These are phyloP conservation scores for Paramecium octaurelia DNA, from an alignment of 73 alveolate genomes.

Conservation along the genomic window DNA sequence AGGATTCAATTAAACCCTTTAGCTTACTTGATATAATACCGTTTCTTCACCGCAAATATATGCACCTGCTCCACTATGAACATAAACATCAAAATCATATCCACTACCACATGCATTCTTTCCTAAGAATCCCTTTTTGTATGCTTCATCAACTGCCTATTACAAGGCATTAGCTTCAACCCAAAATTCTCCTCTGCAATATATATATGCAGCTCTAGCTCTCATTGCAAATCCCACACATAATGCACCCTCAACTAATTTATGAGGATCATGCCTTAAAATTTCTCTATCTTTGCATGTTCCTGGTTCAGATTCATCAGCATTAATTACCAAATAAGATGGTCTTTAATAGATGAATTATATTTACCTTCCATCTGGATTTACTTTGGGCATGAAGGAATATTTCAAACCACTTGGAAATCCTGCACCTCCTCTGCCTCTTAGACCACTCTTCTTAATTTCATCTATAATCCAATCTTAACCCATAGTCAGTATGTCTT, in stretches of 20 bases:
- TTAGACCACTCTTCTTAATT: slow-evolving; percentile 82
- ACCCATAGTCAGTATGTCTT: slow-evolving; percentile 83
- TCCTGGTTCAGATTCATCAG: slow-evolving; percentile 86
- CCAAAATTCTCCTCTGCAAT: slow-evolving; percentile 80
- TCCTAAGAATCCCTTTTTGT: slow-evolving; percentile 70
- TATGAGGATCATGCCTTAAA: slow-evolving; percentile 74
- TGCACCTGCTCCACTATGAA: slow-evolving; percentile 90
- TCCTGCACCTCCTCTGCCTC: slow-evolving; percentile 96
- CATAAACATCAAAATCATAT: slow-evolving; percentile 68
- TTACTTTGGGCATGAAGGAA: slow-evolving; percentile 88
- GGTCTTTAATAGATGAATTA: slow-evolving; percentile 43
- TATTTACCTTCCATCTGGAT: slow-evolving; percentile 84
- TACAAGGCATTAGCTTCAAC: slow-evolving; percentile 71
- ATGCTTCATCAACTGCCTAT: slow-evolving; percentile 77
- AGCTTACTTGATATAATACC: slow-evolving; percentile 76
- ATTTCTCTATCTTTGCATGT: slow-evolving; percentile 82
- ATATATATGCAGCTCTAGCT: slow-evolving; percentile 79
- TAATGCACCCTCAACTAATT: slow-evolving; percentile 75
- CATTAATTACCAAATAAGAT: slow-evolving; percentile 71
- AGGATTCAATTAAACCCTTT: slow-evolving; percentile 86
- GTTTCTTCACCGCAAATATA: slow-evolving; percentile 92
- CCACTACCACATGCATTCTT: slow-evolving; percentile 82
- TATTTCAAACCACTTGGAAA: slow-evolving; percentile 88
- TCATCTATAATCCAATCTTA: slow-evolving; percentile 90
- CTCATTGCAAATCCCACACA: slow-evolving; percentile 74